Conservation (phyloP, 495 filamentous ascomycete genomes). For the Hypoxylon trugodes region DNA sequence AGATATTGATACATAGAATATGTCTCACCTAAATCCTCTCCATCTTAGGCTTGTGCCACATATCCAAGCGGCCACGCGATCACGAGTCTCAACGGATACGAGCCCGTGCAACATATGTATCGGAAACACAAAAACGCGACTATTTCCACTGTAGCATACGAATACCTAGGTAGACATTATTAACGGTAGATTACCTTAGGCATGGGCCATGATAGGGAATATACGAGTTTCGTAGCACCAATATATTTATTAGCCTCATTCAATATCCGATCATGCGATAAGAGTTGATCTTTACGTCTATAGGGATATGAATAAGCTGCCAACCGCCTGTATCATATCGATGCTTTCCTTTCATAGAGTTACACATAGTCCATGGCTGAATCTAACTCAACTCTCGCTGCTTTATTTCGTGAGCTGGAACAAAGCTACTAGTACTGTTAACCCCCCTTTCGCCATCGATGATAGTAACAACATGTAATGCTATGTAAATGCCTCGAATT, state of each 20-base stretch:
- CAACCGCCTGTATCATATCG: no score
- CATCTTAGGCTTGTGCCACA: not conserved
- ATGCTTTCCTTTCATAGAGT: no score
- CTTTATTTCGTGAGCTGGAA: not conserved
- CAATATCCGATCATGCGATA: no score
- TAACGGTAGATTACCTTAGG: not conserved
- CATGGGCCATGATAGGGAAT: no score
- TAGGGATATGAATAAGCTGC: no score
- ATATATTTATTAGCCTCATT: no score
- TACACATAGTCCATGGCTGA: slow-evolving; percentile 4
- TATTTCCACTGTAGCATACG: not conserved
- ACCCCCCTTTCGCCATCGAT: no score
- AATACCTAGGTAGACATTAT: not conserved
- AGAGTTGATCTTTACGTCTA: no score
- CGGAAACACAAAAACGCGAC: not conserved
- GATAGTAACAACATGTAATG: no score
- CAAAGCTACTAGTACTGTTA: not conserved
- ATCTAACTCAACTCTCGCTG: not conserved
- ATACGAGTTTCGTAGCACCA: no score
- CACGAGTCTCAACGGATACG: slow-evolving; percentile 13
- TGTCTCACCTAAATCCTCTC: no score
- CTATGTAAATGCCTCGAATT: slow-evolving; percentile 13
- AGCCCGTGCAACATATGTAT: not conserved
- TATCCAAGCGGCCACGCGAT: not conserved
- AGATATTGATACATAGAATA: no score